Conservation (phyloP, 257 asterid genomes). For the Nemophila menziesii region DNA sequence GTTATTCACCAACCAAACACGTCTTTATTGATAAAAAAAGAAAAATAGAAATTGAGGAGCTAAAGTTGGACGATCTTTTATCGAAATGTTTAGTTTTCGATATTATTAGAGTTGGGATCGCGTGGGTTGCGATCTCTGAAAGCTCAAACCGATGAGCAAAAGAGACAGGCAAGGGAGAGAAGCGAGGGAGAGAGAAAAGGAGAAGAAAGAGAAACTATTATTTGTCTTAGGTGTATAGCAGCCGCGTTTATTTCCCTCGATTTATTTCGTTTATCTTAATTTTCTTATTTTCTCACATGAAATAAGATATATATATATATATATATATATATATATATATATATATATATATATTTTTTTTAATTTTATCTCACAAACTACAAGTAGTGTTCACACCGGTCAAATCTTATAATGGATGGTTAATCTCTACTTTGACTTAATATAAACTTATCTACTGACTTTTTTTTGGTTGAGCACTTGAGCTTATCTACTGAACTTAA, state of each 20-base stretch:
- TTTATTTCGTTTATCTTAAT: neutral
- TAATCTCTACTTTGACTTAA: too few relatives aligned
- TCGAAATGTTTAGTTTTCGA: constrained; percentile 1
- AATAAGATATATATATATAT: too few relatives aligned
- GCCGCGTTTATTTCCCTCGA: constrained; percentile 48
- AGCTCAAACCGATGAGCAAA: constrained; percentile 47
- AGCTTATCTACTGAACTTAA: too few relatives aligned
- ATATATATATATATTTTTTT: too few relatives aligned
- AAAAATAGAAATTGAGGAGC: constrained; percentile 4
- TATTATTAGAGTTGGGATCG: neutral
- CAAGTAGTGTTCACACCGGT: too few relatives aligned
- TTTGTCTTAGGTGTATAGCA: constrained; percentile 40
- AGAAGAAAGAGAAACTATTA: constrained; percentile 11
- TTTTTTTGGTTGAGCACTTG: too few relatives aligned
- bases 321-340: too few relatives aligned
- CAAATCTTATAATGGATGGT: too few relatives aligned
- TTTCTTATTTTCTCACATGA: neutral
- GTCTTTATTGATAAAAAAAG: constrained; percentile 8
- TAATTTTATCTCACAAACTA: too few relatives aligned
- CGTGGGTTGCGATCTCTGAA: constrained; percentile 28
- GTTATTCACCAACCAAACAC: constrained; percentile 34
- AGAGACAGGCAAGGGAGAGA: constrained; percentile 11
- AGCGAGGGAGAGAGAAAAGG: constrained; percentile 6
- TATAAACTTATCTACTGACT: too few relatives aligned
- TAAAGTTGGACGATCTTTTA: constrained; percentile 17